Evolutionary conservation across 305 asterid species (phyloP), one percentile per base, ranked within the genome.

Genomic region (Nicotiana rustica): DNA sequence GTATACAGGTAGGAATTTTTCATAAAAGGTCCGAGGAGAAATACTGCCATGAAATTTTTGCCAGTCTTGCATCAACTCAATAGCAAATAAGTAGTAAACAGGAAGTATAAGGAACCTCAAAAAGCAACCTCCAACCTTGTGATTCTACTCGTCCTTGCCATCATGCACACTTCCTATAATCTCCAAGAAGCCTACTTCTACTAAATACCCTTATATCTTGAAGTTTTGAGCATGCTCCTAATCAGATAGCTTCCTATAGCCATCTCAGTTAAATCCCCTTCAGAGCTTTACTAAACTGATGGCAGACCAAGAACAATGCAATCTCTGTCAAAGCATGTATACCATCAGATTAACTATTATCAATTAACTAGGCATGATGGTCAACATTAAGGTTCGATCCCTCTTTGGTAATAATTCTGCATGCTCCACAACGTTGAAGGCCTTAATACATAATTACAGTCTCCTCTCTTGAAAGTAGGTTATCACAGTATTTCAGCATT

Each of bases 391-490:
- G 21, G 78, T 71, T 47, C 25, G 78, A 71, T 49, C 64, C 25
- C 64, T 52, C 64, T 49, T 47, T 49, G 79, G 64, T 47, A 49
- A 75, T 75, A 21, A 49, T 59, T 19, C 64, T 49, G 64, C 79
- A 49, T 33, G 44, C 79, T 62, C 25, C 64, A 49, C 79, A 75
- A 25, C 8, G 8, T 73, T 25, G 25, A 75, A 75, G 62, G 64
- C 79, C 36, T 75, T 49, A 7, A 25, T 75, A 52, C 25, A 14
- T 75, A 31, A 52, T 15, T 52, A 75, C 61, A 75, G 79, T 73
- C 79, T 49, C 25, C 64, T 73, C 79, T 73, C 64, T 36, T 49
- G 29, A 75, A 73, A 49, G 79, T 49, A 25, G 79, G 79, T 15
- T 75, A 75, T 25, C 64, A 49, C 44, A 75, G 52, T 75, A 75